Percentiles rank a stretch among this genome's conserved stretches.
Evolutionary conservation across 2,329 filamentous ascomycete genomes (phyloP).

Genomic region (Sordariomycetes sp.): DNA sequence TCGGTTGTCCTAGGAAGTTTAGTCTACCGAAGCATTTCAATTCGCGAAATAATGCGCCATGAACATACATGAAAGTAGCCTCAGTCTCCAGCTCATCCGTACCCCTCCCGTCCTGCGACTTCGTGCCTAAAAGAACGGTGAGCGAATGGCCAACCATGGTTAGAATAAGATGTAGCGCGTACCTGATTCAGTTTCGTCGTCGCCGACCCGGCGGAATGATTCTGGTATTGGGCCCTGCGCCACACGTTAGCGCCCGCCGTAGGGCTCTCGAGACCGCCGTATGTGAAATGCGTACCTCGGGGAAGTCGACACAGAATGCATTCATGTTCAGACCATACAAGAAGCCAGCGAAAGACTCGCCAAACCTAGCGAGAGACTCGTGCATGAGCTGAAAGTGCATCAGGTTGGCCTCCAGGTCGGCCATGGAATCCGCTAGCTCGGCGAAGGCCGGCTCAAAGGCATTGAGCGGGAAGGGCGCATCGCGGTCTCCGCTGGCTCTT

Average conservation of each 20-base stretch:
- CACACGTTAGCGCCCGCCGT: neutral
- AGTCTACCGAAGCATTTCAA: slow-evolving; percentile 9
- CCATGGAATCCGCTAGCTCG: slow-evolving; percentile 86
- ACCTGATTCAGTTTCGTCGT: slow-evolving; percentile 25
- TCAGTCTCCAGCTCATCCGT: neutral
- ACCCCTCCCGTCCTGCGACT: slow-evolving; percentile 14
- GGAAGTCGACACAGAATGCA: slow-evolving; percentile 95
- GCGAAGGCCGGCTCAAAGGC: slow-evolving; percentile 81
- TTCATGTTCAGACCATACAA: slow-evolving; percentile 98
- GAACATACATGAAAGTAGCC: neutral
- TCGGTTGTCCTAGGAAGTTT: slow-evolving; percentile 60
- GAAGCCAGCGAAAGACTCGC: slow-evolving; percentile 91
- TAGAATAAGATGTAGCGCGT: neutral
- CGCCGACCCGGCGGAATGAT: slow-evolving; percentile 59
- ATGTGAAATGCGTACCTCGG: slow-evolving; percentile 50
- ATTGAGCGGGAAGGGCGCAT: slow-evolving; percentile 58
- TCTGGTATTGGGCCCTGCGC: slow-evolving; percentile 65
- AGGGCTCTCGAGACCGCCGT: slow-evolving; percentile 3
- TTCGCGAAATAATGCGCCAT: neutral
- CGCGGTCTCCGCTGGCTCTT: slow-evolving; percentile 34
- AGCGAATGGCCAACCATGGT: neutral
- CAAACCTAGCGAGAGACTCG: slow-evolving; percentile 84
- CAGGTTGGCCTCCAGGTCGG: slow-evolving; percentile 92
- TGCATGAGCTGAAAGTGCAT: slow-evolving; percentile 97
- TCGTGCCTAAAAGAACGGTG: slow-evolving; percentile 6